Evolutionary conservation across 176 grass and related monocot species (phyloP), one percentile per base, ranked within the genome.

Genomic region (Guadua angustifolia): DNA sequence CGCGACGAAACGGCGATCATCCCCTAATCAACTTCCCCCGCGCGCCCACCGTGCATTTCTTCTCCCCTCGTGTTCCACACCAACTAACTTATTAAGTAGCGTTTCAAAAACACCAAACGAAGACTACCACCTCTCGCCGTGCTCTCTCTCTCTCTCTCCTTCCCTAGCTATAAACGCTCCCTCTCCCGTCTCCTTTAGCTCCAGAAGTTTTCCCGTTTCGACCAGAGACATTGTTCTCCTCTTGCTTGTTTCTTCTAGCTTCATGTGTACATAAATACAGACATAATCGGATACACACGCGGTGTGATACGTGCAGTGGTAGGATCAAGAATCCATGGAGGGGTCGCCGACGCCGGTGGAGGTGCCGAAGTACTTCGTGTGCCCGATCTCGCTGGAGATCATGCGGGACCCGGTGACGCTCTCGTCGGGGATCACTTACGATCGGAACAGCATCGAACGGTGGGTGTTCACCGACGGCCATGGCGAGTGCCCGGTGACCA

Each of bases 371-470:
- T 94, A 92, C 83, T 99, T 92, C 86, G 66, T 99, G 14, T 99
- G 97, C 51, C 97, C 97, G 19, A 94, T 99, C 63, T 96, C 97
- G 39, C 88, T 96, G 33, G 85, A 96, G 83, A 87, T 87, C 39
- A 99, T 96, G 97, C 58, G 83, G 45, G 93, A 99, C 71, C 97
- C 97, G 2, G 97, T 99, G 9, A 96, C 89, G 77, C 89, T 99
- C 18, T 77, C 88, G 46, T 92, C 97, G 57, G 97, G 97, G 88
- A 96, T 99, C 77, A 92, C 97, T 79, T 99, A 99, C 79, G 93
- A 99, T 66, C 88, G 97, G 6, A 78, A 91, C 40, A 92, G 88
- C 72, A 99, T 99, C 88, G 89, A 96, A 83, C 77, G 91, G 12
- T 99, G 97, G 97, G 71, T 95, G 5, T 96, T 99, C 86, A 66